Percentiles rank a stretch among this genome's conserved stretches.
These are phyloP conservation scores for Fraxinus velutina DNA, from an alignment of 305 asterid genomes.

Conservation along the genomic window DNA sequence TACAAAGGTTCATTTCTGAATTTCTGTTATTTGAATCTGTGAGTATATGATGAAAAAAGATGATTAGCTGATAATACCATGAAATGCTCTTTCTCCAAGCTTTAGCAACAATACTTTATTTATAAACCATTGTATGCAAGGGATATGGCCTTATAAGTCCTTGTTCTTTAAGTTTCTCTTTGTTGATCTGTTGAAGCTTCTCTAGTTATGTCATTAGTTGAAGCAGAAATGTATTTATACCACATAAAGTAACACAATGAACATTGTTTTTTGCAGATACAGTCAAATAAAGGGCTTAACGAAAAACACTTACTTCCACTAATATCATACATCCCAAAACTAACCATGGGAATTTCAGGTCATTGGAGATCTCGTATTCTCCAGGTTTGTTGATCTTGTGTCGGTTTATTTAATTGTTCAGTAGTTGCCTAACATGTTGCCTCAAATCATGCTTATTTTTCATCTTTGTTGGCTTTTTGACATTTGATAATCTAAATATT, in stretches of 20 bases:
- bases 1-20: conserved; percentile 51
- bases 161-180: background rate
- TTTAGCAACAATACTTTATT: background rate
- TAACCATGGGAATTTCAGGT: conserved; percentile 49
- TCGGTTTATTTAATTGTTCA: background rate
- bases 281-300: conserved; percentile 42
- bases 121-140: background rate
- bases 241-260: conserved; percentile 1
- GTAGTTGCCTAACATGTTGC: conserved; percentile 1
- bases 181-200: background rate
- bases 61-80: conserved; percentile 13
- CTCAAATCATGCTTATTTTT: background rate
- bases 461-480: background rate
- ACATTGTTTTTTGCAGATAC: conserved; percentile 49
- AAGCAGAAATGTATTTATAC: conserved; percentile 11
- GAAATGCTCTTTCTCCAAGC: conserved; percentile 3
- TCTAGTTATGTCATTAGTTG: conserved; percentile 13
- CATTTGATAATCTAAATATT: conserved; percentile 13
- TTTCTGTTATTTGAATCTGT: conserved; percentile 12
- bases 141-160: background rate
- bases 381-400: conserved; percentile 45
- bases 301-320: conserved; percentile 72
- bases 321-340: conserved; percentile 69
- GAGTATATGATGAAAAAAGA: background rate
- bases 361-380: conserved; percentile 71